A percentile compares a stretch with the other conserved stretches of the same genome.
Evolutionary conservation across 2,329 filamentous ascomycete species (phyloP).

Genomic region (Cadophora sp.): DNA sequence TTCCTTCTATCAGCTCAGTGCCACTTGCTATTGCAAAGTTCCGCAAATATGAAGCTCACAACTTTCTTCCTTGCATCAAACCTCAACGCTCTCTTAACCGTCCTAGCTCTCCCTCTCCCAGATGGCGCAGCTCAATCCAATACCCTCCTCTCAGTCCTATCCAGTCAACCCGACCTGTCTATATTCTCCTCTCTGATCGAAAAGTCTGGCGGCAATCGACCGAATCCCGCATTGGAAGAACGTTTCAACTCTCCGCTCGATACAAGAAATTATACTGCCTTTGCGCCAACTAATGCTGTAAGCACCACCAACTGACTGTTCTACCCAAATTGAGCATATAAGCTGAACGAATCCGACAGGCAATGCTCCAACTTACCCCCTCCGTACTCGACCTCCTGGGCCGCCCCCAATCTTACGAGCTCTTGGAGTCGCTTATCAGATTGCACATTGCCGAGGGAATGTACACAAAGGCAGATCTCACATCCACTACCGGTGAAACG

Average conservation of each 20-base stretch:
- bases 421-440: not conserved
- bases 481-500: not conserved
- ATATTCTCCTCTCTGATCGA: not conserved
- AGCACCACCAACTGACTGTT: not conserved
- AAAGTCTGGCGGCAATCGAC: not conserved
- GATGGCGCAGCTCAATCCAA: not conserved
- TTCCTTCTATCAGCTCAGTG: too few species aligned
- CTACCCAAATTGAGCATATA: too few species aligned
- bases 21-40: not conserved
- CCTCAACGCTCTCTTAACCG: not conserved
- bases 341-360: not conserved
- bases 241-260: not conserved
- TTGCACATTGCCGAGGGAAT: not conserved
- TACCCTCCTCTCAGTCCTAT: not conserved
- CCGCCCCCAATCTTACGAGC: not conserved
- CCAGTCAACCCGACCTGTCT: not conserved
- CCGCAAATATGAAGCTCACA: not conserved
- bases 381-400: not conserved
- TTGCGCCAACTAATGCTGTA: not conserved
- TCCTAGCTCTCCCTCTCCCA: not conserved
- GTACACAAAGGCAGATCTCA: not conserved
- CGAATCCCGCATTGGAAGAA: slow-evolving; percentile 4
- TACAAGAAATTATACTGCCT: not conserved
- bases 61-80: not conserved
- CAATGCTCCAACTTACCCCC: not conserved